Percentiles rank a stretch among this genome's conserved stretches.
phyloP scores from a whole-genome alignment of 2,329 filamentous ascomycete genomes.

The Neofusicoccum parvum region DNA sequence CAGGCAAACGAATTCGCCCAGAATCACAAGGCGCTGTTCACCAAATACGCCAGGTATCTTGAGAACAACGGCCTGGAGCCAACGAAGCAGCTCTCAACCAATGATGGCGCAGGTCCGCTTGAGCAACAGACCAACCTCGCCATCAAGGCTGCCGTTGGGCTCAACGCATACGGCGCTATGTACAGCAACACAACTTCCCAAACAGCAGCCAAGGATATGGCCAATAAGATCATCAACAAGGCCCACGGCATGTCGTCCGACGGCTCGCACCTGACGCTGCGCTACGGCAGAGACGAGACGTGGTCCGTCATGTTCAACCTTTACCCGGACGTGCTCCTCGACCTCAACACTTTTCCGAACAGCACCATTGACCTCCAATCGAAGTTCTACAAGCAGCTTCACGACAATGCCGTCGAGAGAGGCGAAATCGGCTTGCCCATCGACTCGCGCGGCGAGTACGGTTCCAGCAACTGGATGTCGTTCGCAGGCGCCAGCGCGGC shows the following conservation, averaged over 20 bases:
- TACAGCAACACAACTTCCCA: constrained; percentile 29
- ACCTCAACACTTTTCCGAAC: constrained; percentile 40
- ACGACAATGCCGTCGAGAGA: constrained; percentile 26
- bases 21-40: constrained; percentile 38
- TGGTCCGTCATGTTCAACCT: constrained; percentile 47
- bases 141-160: constrained; percentile 50
- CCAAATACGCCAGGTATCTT: constrained; percentile 45
- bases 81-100: constrained; percentile 44
- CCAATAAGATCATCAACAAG: background rate
- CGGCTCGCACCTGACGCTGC: constrained; percentile 40
- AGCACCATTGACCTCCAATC: constrained; percentile 40
- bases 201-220: background rate
- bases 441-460: constrained; percentile 44
- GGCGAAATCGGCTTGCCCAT: background rate
- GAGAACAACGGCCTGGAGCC: constrained; percentile 43
- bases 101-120: constrained; percentile 44
- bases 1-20: constrained; percentile 31
- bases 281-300: constrained; percentile 38
- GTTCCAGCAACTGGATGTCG: constrained; percentile 49
- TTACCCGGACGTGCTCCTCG: constrained; percentile 44
- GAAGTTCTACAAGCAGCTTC: constrained; percentile 39
- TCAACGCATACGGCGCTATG: constrained; percentile 48
- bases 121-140: constrained; percentile 51
- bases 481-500: constrained; percentile 37
- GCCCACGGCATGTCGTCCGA: constrained; percentile 21